Percentiles rank a stretch among this genome's conserved stretches.
These are phyloP conservation scores for Scheffersomyces spartinae DNA, from an alignment of 805 yeast genomes.

Conservation along the genomic window DNA sequence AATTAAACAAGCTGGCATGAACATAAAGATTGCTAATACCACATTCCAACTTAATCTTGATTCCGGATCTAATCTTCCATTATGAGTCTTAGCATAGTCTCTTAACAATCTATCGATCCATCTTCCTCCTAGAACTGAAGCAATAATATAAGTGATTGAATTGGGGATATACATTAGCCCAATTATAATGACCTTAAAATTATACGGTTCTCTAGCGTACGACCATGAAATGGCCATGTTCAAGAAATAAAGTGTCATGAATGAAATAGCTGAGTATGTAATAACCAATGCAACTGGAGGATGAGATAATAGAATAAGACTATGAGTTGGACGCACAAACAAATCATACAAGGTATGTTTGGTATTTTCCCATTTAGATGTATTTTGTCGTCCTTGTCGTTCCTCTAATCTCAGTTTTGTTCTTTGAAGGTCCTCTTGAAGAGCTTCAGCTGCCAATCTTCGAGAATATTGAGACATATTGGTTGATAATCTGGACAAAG, in stretches of 20 bases:
- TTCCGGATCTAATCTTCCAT: slow-evolving; percentile 65
- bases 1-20: slow-evolving; percentile 55
- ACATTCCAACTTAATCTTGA: slow-evolving; percentile 70
- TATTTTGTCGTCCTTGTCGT: slow-evolving; percentile 1
- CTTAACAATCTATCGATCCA: slow-evolving; percentile 60
- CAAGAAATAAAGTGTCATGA: slow-evolving; percentile 58
- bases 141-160: slow-evolving; percentile 63
- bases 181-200: slow-evolving; percentile 49
- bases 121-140: slow-evolving; percentile 70
- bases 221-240: slow-evolving; percentile 61
- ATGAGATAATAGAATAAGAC: slow-evolving; percentile 47
- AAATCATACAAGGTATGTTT: slow-evolving; percentile 31
- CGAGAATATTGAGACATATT: slow-evolving; percentile 20
- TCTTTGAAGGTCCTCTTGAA: slow-evolving; percentile 14
- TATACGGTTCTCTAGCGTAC: slow-evolving; percentile 57
- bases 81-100: slow-evolving; percentile 39
- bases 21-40: slow-evolving; percentile 47
- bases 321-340: slow-evolving; percentile 46
- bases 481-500: slow-evolving; percentile 24
- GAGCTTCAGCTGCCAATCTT: slow-evolving; percentile 11
- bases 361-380: slow-evolving; percentile 10
- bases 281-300: slow-evolving; percentile 69
- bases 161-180: slow-evolving; percentile 80
- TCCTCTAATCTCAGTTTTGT: slow-evolving; percentile 1
- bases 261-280: slow-evolving; percentile 57